These are phyloP conservation scores for Laetiporus sulphureus DNA, from an alignment of 1,284 basidiomycete species.

Conservation along the genomic window DNA sequence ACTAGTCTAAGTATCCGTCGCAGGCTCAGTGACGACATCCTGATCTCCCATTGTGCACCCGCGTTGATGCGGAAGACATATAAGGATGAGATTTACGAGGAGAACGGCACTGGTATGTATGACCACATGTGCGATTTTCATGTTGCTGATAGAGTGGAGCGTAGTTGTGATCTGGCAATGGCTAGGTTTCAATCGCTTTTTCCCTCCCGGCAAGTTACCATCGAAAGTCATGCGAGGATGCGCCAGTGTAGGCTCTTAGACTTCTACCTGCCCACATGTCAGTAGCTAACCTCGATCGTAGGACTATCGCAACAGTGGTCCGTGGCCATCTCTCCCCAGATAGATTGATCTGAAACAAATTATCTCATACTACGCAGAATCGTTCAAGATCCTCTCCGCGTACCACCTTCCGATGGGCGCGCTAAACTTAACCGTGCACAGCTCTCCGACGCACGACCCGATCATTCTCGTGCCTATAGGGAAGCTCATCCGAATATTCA, in stretches of 20 bases:
- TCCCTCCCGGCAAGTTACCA: conserved; percentile 39
- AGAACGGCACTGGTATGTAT: conserved; percentile 21
- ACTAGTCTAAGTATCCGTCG: not conserved
- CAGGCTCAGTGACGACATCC: conserved; percentile 55
- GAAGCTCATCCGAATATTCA: conserved; percentile 38
- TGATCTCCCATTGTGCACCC: conserved; percentile 55
- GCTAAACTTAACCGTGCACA: conserved; percentile 37
- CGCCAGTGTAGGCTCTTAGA: conserved; percentile 51
- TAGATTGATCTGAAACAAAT: too few relatives aligned
- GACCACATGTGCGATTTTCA: not conserved
- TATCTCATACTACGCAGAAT: conserved; percentile 34
- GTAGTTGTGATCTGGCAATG: conserved; percentile 58
- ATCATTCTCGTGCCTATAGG: conserved; percentile 41
- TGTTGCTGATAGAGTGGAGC: not conserved
- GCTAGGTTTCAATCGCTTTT: conserved; percentile 59
- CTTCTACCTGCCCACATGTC: not conserved
- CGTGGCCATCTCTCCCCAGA: too few relatives aligned
- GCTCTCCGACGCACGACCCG: conserved; percentile 41
- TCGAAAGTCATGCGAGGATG: conserved; percentile 46
- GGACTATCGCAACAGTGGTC: conserved; percentile 72
- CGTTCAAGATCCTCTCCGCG: conserved; percentile 54
- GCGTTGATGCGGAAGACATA: conserved; percentile 36
- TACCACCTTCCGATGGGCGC: conserved; percentile 35
- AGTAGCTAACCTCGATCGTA: conserved; percentile 22
- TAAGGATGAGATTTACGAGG: conserved; percentile 28